Evolutionary conservation across 805 yeast species (phyloP), one percentile per base, ranked within the genome.

Genomic region (Kockiozyma suomiensis): DNA sequence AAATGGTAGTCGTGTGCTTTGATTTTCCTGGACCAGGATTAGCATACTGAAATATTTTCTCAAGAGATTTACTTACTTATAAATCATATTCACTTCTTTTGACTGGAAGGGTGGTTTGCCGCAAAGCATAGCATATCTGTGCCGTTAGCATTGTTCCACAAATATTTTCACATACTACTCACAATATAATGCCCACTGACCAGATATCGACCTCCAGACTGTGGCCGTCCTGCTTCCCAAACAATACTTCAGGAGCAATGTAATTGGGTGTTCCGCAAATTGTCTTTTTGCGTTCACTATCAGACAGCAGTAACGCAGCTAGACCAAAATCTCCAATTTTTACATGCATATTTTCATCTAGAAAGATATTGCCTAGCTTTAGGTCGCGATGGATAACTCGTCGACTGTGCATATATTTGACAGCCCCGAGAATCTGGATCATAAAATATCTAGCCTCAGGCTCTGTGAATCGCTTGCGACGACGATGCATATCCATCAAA

Each of bases 41-140:
- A n/a, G n/a, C n/a, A n/a, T n/a, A n/a, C n/a, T n/a, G n/a, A n/a
- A n/a, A n/a, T n/a, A n/a, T n/a, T n/a, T n/a, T n/a, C n/a, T n/a
- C n/a, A n/a, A n/a, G n/a, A n/a, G n/a, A 19, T 3, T 3, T 4
- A 38, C 62, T 8, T 50, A 59, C 97, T 83, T 70, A 75, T 94
- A 94, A 66, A 94, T 94, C 58, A 87, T 84, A 69, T 90, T 86
- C 48, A 94, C 97, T 72, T 92, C 97, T 71, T 90, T 90, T 38
- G 96, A 90, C 76, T 94, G 99, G 78, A 94, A 94, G 0, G 99
- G 99, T 13, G 99, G 99, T 73, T 90, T 91, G 38, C 98, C 98
- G 60, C 88, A 80, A 52, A 94, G 79, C 75, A 94, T 81, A 7
- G 99, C 97, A 72, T 86, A 61, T 50, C 65, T 61, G 38, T 4